A percentile compares a stretch with the other conserved stretches of the same genome.
phyloP scores from a whole-genome alignment of 805 yeast species.

The Barnettozyma sucrosica region DNA sequence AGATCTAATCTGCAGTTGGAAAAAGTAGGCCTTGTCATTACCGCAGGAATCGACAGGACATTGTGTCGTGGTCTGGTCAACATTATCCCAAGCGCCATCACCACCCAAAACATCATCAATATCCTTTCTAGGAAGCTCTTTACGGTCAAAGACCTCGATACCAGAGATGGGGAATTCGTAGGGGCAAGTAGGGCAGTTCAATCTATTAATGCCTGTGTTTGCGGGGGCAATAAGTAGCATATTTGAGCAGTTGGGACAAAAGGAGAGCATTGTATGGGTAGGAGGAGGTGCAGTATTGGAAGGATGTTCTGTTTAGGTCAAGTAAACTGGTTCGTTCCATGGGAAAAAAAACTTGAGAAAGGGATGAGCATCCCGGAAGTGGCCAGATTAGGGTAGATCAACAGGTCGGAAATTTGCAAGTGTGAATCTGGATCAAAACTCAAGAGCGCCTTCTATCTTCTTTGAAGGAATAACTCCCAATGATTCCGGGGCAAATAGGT shows the following conservation, averaged over 20 bases:
- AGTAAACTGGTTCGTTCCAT: too few relatives aligned
- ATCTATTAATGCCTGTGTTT: conserved; percentile 53
- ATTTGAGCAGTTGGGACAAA: conserved; percentile 92
- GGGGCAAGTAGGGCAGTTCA: conserved; percentile 92
- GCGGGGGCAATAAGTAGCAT: conserved; percentile 73
- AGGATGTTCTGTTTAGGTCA: neutral
- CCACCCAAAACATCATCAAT: conserved; percentile 97
- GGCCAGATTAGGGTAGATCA: neutral
- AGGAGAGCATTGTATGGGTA: conserved; percentile 70
- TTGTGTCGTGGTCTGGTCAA: conserved; percentile 89
- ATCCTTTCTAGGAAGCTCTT: conserved; percentile 75
- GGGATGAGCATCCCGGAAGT: neutral
- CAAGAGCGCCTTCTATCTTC: neutral
- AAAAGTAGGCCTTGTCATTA: conserved; percentile 87
- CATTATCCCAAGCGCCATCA: conserved; percentile 98
- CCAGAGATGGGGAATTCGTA: conserved; percentile 88
- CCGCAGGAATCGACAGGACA: conserved; percentile 89
- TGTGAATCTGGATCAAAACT: neutral
- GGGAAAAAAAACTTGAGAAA: neutral
- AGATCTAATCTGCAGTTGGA: conserved; percentile 92
- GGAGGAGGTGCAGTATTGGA: neutral
- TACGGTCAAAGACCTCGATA: conserved; percentile 79
- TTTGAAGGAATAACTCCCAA: neutral
- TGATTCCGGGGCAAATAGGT: neutral
- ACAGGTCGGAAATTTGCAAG: neutral